A percentile compares a stretch with the other conserved stretches of the same genome.
These are phyloP conservation scores for Striga hermonthica DNA, from an alignment of 305 asterid species.

Conservation along the genomic window DNA sequence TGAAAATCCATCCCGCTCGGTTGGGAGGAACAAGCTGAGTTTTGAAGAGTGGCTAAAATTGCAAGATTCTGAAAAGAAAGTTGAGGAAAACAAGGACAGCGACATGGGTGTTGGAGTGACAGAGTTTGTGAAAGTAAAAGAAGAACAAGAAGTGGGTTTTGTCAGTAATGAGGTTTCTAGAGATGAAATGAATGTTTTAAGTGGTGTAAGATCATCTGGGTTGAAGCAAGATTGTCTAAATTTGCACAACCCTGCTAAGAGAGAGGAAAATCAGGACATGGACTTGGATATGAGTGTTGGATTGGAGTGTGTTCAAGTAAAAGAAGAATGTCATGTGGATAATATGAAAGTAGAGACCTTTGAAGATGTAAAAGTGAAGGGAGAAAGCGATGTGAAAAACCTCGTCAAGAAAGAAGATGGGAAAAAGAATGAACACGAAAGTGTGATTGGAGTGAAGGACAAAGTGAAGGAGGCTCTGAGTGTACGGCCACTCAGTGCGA, in stretches of 20 bases:
- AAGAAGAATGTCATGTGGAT: constrained; percentile 30
- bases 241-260: neutral
- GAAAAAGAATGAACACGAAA: constrained; percentile 14
- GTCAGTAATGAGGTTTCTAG: constrained; percentile 16
- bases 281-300: constrained; percentile 1
- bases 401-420: constrained; percentile 39
- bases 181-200: neutral
- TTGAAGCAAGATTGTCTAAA: neutral
- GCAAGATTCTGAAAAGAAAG: neutral
- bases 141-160: constrained; percentile 27
- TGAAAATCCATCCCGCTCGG: neutral
- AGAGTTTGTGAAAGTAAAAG: constrained; percentile 25
- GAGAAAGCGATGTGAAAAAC: neutral
- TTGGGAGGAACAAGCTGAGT: neutral
- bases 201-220: neutral
- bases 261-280: constrained; percentile 16
- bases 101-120: constrained; percentile 9
- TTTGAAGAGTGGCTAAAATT: neutral
- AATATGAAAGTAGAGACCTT: constrained; percentile 17
- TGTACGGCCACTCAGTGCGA: constrained; percentile 49
- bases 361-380: constrained; percentile 13
- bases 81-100: neutral
- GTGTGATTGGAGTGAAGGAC: constrained; percentile 27
- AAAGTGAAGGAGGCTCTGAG: constrained; percentile 35
- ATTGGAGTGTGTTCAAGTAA: constrained; percentile 23